These are phyloP conservation scores for Rhizopus delemar DNA, from an alignment of 371 early-diverging fungal species.

Conservation along the genomic window DNA sequence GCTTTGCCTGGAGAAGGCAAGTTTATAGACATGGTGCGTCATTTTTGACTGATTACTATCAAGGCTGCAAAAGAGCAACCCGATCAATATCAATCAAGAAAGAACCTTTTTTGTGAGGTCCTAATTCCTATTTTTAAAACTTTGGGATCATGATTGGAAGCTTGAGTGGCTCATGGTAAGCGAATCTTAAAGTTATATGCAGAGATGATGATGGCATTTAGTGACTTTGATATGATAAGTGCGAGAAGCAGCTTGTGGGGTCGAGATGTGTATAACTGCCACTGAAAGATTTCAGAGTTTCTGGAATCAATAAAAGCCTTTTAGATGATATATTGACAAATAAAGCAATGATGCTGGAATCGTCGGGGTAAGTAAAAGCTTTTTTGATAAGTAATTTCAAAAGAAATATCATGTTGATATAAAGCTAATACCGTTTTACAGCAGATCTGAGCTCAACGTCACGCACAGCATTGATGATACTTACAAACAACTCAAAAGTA, in stretches of 20 bases:
- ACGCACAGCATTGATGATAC: conserved; percentile 12
- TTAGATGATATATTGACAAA: conserved; percentile 9
- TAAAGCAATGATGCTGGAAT: conserved; percentile 11
- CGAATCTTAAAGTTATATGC: conserved; percentile 3
- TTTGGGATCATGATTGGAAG: conserved; percentile 11
- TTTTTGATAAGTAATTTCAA: neutral
- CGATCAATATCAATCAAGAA: conserved; percentile 6
- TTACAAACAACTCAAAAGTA: conserved; percentile 20
- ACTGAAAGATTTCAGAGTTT: conserved; percentile 9
- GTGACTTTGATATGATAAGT: neutral
- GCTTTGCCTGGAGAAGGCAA: conserved; percentile 8
- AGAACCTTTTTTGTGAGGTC: conserved; percentile 10
- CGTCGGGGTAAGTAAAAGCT: conserved; percentile 11
- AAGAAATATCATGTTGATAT: neutral
- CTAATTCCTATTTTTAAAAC: conserved; percentile 9
- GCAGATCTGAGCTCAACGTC: conserved; percentile 7
- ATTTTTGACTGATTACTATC: conserved; percentile 14
- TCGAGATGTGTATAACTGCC: conserved; percentile 8
- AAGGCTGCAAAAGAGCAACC: conserved; percentile 12
- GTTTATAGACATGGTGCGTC: conserved; percentile 18
- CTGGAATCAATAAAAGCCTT: conserved; percentile 7
- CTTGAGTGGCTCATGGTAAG: conserved; percentile 11
- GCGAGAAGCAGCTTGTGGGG: conserved; percentile 8
- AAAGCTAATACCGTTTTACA: conserved; percentile 4
- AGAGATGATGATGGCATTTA: conserved; percentile 1